Evolutionary conservation across 2,329 filamentous ascomycete species (phyloP).

Genomic region (Cladobotryum mycophilum): DNA sequence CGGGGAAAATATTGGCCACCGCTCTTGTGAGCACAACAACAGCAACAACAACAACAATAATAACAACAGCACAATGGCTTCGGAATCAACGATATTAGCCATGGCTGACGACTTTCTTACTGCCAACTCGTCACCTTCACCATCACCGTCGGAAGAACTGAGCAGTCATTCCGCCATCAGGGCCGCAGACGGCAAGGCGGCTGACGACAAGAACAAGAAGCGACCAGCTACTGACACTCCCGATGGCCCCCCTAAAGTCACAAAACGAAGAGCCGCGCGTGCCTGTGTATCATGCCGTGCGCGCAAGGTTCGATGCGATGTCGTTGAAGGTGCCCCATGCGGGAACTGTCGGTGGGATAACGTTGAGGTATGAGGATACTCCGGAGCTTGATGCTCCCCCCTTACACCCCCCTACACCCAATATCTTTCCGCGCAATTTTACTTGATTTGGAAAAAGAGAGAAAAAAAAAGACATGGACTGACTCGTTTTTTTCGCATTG

Average conservation of each 20-base stretch:
- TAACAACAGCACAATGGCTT: conserved; percentile 1
- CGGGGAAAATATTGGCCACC: too few species aligned
- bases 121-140: conserved; percentile 7
- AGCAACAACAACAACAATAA: not conserved
- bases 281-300: conserved; percentile 85
- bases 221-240: conserved; percentile 25
- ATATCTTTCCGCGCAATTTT: conserved; percentile 8
- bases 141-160: conserved; percentile 6
- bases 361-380: conserved; percentile 46
- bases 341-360: conserved; percentile 81
- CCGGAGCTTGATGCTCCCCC: not conserved
- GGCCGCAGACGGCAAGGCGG: not conserved
- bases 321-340: conserved; percentile 81
- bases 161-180: not conserved
- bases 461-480: conserved; percentile 1
- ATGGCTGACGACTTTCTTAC: conserved; percentile 1
- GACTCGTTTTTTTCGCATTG: conserved; percentile 4
- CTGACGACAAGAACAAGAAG: conserved; percentile 26
- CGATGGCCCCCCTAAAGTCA: conserved; percentile 40
- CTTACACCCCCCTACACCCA: not conserved
- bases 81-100: not conserved
- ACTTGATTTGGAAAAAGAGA: not conserved
- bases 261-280: conserved; percentile 81
- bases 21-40: too few species aligned
- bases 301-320: conserved; percentile 89